Evolutionary conservation across 2,329 filamentous ascomycete genomes (phyloP).

Genomic region (Chaetomiaceae sp.): DNA sequence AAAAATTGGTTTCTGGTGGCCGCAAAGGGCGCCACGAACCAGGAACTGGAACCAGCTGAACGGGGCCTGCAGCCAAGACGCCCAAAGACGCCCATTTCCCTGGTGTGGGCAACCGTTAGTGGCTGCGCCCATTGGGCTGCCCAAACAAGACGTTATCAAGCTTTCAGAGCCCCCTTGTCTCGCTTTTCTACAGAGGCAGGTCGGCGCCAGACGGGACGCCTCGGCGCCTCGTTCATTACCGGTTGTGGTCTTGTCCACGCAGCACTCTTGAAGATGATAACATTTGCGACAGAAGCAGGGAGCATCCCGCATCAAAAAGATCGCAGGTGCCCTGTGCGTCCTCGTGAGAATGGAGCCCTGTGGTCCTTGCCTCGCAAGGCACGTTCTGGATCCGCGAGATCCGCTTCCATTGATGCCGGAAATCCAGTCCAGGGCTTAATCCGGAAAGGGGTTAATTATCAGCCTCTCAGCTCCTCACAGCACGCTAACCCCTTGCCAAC

Average conservation of each 20-base stretch:
- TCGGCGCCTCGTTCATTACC: background rate
- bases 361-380: background rate
- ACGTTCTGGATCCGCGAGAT: background rate
- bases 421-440: background rate
- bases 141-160: background rate
- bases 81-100: background rate
- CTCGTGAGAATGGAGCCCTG: background rate
- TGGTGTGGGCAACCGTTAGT: background rate
- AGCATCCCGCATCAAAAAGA: background rate
- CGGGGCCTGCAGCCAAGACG: slow-evolving; percentile 3
- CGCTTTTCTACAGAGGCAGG: background rate
- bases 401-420: background rate
- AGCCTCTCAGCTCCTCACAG: slow-evolving; percentile 1
- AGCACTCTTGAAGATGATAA: background rate
- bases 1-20: background rate
- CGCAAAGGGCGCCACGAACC: background rate
- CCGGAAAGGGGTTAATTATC: slow-evolving; percentile 3
- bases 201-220: background rate
- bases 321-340: background rate
- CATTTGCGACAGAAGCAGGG: background rate
- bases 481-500: background rate
- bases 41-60: slow-evolving; percentile 3
- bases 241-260: background rate
- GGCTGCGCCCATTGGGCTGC: background rate
- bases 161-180: background rate